These are phyloP conservation scores for Anthracocystis panici-leucophaei DNA, from an alignment of 1,284 basidiomycete genomes.

Conservation along the genomic window DNA sequence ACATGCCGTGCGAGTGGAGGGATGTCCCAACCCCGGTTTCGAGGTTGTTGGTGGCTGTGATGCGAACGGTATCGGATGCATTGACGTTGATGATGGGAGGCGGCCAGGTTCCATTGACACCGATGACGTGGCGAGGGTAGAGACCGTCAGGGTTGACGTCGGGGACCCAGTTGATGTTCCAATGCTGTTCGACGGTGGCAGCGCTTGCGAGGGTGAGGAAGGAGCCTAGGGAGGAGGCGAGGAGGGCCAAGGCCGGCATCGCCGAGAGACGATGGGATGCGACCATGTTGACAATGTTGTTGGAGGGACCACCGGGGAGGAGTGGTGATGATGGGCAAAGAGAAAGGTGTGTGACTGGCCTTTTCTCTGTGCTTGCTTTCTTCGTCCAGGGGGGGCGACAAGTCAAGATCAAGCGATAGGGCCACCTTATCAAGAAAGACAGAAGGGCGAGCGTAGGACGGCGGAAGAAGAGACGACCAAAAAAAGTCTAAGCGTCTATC, in stretches of 20 bases:
- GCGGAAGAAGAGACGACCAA: neutral
- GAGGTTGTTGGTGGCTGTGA: slow-evolving; percentile 63
- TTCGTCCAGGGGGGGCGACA: neutral
- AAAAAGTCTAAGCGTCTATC: slow-evolving; percentile 6
- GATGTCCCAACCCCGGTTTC: slow-evolving; percentile 49
- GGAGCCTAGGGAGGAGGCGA: slow-evolving; percentile 22
- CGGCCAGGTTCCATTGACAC: slow-evolving; percentile 62
- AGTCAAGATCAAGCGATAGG: neutral
- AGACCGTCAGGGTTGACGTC: slow-evolving; percentile 65
- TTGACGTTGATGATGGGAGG: slow-evolving; percentile 65
- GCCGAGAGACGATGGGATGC: slow-evolving; percentile 12
- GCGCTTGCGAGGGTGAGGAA: slow-evolving; percentile 36
- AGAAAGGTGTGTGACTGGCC: neutral
- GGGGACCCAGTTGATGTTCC: slow-evolving; percentile 77
- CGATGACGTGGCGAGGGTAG: slow-evolving; percentile 54
- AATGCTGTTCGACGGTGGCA: slow-evolving; percentile 70
- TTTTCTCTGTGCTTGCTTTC: neutral
- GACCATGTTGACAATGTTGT: slow-evolving; percentile 17
- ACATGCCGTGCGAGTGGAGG: slow-evolving; percentile 68
- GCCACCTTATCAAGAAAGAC: slow-evolving; percentile 1
- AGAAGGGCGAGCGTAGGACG: neutral
- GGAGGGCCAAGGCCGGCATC: slow-evolving; percentile 29
- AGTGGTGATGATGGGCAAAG: slow-evolving; percentile 1
- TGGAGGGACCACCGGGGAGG: neutral
- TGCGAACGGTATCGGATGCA: slow-evolving; percentile 60